A percentile compares a stretch with the other conserved stretches of the same genome.
These are phyloP conservation scores for Chlamydomonas sp. DNA, from an alignment of 139 green algal genomes.

Conservation along the genomic window DNA sequence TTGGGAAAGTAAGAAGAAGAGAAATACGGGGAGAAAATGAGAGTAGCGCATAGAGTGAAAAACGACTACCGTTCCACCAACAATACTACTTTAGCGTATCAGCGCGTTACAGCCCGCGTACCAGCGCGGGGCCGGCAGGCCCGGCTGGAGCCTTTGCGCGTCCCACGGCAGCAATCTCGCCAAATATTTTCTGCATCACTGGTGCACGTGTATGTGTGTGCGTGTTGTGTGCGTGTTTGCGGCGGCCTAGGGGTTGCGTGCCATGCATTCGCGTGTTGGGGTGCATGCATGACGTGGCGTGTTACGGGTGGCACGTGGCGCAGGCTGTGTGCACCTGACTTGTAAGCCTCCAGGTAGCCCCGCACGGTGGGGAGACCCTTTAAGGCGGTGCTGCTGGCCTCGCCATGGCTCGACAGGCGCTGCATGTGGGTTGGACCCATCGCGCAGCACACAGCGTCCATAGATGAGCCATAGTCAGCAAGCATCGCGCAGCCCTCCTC, in stretches of 20 bases:
- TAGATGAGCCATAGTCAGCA: not conserved
- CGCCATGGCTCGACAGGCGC: not conserved
- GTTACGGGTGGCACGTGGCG: not conserved
- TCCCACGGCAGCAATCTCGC: conserved; percentile 1
- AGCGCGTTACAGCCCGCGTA: no score
- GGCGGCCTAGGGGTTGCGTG: no score
- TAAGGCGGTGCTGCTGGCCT: not conserved
- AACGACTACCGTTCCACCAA: no score
- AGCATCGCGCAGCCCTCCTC: not conserved
- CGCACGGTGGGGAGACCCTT: not conserved
- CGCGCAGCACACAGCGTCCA: not conserved
- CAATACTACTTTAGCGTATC: no score
- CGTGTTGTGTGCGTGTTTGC: no score
- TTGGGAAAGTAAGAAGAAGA: no score
- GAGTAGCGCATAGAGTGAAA: no score
- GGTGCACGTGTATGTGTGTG: no score
- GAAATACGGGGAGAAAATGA: no score
- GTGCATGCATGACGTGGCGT: not conserved
- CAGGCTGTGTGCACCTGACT: not conserved
- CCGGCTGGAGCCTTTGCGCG: no score
- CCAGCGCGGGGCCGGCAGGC: no score
- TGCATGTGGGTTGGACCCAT: not conserved
- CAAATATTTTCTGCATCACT: no score
- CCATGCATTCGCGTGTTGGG: not conserved
- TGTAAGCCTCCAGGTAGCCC: conserved; percentile 10